Evolutionary conservation across 2,329 filamentous ascomycete species (phyloP).

Genomic region (Colletotrichum sp.): DNA sequence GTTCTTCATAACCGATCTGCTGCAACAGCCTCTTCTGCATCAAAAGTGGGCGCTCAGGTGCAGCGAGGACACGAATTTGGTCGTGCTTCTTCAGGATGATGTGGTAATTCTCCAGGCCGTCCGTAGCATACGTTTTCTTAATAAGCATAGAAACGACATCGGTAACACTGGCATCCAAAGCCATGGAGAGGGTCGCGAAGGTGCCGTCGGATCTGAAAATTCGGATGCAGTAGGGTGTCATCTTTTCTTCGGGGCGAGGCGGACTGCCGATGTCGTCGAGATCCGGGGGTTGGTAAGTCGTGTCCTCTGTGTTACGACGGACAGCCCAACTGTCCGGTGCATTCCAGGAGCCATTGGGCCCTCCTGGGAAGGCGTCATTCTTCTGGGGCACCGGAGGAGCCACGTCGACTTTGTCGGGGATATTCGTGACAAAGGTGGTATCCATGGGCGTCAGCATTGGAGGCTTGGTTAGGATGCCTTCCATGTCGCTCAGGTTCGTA

Average conservation of each 20-base stretch:
- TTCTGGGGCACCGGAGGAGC: conserved; percentile 24
- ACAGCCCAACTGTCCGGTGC: conserved; percentile 98
- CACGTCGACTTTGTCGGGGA: conserved; percentile 47
- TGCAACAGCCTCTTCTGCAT: conserved; percentile 92
- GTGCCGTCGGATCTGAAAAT: conserved; percentile 94
- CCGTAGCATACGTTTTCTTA: conserved; percentile 92
- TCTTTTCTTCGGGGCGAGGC: conserved; percentile 76
- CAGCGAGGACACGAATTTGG: conserved; percentile 79
- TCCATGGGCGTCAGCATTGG: conserved; percentile 75
- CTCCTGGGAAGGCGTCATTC: conserved; percentile 21
- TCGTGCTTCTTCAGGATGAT: conserved; percentile 95
- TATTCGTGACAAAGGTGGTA: conserved; percentile 50
- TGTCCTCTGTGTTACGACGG: conserved; percentile 73
- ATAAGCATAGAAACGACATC: conserved; percentile 91
- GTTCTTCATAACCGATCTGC: conserved; percentile 88
- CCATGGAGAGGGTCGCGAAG: conserved; percentile 88
- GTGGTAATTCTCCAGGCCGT: conserved; percentile 91
- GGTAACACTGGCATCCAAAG: conserved; percentile 81
- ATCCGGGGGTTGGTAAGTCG: conserved; percentile 60
- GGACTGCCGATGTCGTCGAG: conserved; percentile 71
- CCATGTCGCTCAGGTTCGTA: conserved; percentile 88
- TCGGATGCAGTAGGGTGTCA: conserved; percentile 85
- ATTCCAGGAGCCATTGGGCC: conserved; percentile 75
- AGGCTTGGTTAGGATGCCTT: conserved; percentile 81
- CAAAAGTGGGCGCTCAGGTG: conserved; percentile 80